Evolutionary conservation across 306 rosid genomes (phyloP).

Genomic region (Fagus sylvatica): DNA sequence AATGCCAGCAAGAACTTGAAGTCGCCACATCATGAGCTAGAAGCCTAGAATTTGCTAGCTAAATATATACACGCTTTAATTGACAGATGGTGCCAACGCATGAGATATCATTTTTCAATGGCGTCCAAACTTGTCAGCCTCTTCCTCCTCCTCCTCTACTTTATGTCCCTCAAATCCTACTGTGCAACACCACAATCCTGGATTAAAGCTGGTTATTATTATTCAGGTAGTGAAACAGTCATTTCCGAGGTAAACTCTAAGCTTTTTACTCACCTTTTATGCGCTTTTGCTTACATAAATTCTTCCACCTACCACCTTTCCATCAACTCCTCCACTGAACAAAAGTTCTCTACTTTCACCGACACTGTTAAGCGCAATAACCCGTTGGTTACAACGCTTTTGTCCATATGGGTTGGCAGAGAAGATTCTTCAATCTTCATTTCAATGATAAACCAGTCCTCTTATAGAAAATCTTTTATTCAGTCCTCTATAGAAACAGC

Average conservation of each 20-base stretch:
- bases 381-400: conserved; percentile 23
- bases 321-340: neutral
- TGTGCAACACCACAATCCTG: conserved; percentile 14
- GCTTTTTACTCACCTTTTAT: conserved; percentile 36
- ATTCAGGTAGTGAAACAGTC: neutral
- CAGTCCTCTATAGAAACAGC: conserved; percentile 33
- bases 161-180: neutral
- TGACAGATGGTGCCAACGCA: neutral
- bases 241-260: conserved; percentile 17
- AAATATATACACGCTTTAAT: neutral
- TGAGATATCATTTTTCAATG: conserved; percentile 21
- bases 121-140: conserved; percentile 14
- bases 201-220: conserved; percentile 25
- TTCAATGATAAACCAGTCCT: conserved; percentile 19
- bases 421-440: conserved; percentile 5
- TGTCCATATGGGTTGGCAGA: conserved; percentile 33
- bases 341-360: conserved; percentile 25
- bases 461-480: conserved; percentile 20
- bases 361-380: conserved; percentile 26
- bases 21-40: neutral
- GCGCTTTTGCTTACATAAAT: conserved; percentile 19
- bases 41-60: neutral
- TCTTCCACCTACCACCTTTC: conserved; percentile 16
- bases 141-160: neutral
- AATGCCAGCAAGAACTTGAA: neutral